A percentile compares a stretch with the other conserved stretches of the same genome.
phyloP scores from a whole-genome alignment of 2,329 filamentous ascomycete genomes.

The Stemphylium lycopersici region DNA sequence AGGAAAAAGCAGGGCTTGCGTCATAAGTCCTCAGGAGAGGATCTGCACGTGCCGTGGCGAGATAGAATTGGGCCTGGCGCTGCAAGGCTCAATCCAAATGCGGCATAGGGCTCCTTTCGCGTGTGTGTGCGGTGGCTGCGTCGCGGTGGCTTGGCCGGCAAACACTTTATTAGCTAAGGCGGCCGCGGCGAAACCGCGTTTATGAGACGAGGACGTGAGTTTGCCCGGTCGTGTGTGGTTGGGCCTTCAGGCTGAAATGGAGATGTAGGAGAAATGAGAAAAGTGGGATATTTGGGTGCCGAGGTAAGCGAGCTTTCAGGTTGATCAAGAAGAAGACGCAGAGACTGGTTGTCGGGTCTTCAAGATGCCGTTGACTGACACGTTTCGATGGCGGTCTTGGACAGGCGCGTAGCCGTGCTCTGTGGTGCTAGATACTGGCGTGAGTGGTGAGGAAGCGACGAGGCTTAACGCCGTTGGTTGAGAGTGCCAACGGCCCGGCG shows the following conservation, averaged over 20 bases:
- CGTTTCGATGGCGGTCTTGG: conserved; percentile 7
- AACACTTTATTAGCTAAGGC: conserved; percentile 3
- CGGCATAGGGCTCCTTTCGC: background rate
- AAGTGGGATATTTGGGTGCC: background rate
- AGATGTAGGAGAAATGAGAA: background rate
- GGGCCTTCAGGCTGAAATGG: conserved; percentile 3
- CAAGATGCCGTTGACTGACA: conserved; percentile 1
- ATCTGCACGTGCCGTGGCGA: background rate
- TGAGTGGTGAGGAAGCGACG: conserved; percentile 15
- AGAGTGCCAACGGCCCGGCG: conserved; percentile 14
- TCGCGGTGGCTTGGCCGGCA: conserved; percentile 8
- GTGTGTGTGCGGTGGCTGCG: conserved; percentile 6
- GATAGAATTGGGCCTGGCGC: conserved; percentile 1
- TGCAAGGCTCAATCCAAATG: background rate
- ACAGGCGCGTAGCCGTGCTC: conserved; percentile 24
- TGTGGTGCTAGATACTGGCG: background rate
- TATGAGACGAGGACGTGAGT: background rate
- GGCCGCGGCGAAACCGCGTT: background rate
- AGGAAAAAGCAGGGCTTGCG: background rate
- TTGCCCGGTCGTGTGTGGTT: background rate
- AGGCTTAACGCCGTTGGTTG: conserved; percentile 13
- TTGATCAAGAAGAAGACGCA: background rate
- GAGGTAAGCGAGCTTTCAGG: background rate
- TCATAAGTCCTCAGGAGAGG: conserved; percentile 4
- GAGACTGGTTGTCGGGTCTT: conserved; percentile 2